A percentile compares a stretch with the other conserved stretches of the same genome.
phyloP scores from a whole-genome alignment of 2,329 filamentous ascomycete species.

The Tolypocladium tundrense region DNA sequence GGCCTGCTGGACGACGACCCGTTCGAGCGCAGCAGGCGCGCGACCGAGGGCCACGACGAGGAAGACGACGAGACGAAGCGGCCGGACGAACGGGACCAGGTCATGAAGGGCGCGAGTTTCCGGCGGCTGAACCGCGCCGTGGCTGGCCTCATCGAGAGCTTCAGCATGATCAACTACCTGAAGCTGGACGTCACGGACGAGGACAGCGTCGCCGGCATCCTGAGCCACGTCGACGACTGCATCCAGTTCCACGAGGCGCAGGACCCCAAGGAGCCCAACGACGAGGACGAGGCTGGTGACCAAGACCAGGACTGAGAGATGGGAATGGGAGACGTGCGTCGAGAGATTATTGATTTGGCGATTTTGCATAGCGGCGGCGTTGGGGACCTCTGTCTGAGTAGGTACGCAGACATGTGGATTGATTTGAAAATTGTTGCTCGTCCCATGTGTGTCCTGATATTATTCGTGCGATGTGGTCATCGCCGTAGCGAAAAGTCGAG shows the following conservation, averaged over 20 bases:
- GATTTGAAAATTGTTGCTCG: not conserved
- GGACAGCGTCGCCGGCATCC: constrained; percentile 73
- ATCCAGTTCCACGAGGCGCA: constrained; percentile 92
- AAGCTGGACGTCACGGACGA: constrained; percentile 85
- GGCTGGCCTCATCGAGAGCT: constrained; percentile 85
- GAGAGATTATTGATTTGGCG: not conserved
- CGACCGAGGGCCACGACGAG: constrained; percentile 29
- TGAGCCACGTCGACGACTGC: constrained; percentile 90
- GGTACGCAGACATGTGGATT: not conserved
- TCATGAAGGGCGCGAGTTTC: constrained; percentile 78
- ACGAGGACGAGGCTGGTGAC: constrained; percentile 37
- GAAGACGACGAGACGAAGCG: constrained; percentile 46
- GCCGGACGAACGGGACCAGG: constrained; percentile 52
- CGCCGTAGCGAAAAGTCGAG: not conserved
- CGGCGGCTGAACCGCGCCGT: constrained; percentile 78
- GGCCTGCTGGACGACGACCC: constrained; percentile 74
- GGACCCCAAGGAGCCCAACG: constrained; percentile 73
- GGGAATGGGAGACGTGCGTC: not conserved
- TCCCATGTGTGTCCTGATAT: not conserved
- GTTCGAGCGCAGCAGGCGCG: constrained; percentile 33
- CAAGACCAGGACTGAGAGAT: constrained; percentile 19
- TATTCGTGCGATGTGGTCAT: not conserved
- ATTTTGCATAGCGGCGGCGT: constrained; percentile 33
- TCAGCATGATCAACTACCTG: constrained; percentile 94
- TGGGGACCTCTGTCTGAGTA: constrained; percentile 7